Evolutionary conservation across 176 grass and related monocot genomes (phyloP).

Genomic region (Typha latifolia): DNA sequence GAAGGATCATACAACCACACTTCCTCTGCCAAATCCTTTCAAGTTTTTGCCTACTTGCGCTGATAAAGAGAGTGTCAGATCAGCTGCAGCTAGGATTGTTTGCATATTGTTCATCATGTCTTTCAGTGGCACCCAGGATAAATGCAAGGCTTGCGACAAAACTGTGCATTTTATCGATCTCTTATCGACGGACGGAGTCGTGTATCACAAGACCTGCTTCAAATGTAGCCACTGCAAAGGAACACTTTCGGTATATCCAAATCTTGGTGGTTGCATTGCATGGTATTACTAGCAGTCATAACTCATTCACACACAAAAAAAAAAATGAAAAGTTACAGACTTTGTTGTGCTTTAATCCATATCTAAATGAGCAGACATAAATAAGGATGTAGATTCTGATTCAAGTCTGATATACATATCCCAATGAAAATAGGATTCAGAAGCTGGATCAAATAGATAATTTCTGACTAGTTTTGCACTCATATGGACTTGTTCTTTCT

Average conservation of each 20-base stretch:
- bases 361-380: no score
- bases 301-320: no score
- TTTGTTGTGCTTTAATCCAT: no score
- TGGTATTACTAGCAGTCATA: no score
- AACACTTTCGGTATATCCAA: constrained; percentile 34
- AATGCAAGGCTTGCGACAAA: constrained; percentile 71
- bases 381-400: no score
- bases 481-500: neutral
- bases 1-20: no score
- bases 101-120: constrained; percentile 30
- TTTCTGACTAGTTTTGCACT: neutral
- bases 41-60: no score
- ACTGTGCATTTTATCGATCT: constrained; percentile 69
- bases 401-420: neutral
- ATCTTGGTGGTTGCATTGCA: no score
- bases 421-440: neutral
- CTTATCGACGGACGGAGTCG: constrained; percentile 33
- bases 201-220: constrained; percentile 83
- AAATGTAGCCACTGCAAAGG: constrained; percentile 82
- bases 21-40: no score
- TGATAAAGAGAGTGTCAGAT: no score
- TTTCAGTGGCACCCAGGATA: constrained; percentile 60
- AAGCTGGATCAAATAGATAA: no score
- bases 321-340: no score
- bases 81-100: neutral